Percentiles rank a stretch among this genome's conserved stretches.
These are phyloP conservation scores for Plasmodium gonderi DNA, from an alignment of 169 alveolate species.

Conservation along the genomic window DNA sequence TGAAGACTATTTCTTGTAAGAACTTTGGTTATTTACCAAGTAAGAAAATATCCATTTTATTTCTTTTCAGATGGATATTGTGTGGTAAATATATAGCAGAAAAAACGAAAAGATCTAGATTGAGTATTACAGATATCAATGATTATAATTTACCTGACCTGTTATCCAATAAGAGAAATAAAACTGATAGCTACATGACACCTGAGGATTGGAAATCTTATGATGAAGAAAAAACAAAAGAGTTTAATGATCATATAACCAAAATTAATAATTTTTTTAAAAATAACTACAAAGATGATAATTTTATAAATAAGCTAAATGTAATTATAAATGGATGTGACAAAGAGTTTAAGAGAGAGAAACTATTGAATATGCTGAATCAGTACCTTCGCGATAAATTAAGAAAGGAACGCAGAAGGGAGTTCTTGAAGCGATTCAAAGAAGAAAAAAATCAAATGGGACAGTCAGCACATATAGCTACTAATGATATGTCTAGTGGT, in stretches of 20 bases:
- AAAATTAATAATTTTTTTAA: constrained; percentile 30
- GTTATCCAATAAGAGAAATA: constrained; percentile 5
- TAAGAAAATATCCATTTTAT: constrained; percentile 76
- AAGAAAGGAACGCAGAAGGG: neutral
- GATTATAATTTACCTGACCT: constrained; percentile 41
- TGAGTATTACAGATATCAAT: constrained; percentile 60
- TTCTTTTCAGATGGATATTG: constrained; percentile 78
- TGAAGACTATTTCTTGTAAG: constrained; percentile 80
- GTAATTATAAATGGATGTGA: constrained; percentile 23
- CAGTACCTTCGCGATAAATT: constrained; percentile 17
- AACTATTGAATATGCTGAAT: neutral
- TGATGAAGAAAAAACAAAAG: constrained; percentile 26
- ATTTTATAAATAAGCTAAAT: constrained; percentile 20
- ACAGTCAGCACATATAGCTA: too few species aligned
- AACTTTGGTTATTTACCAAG: constrained; percentile 77
- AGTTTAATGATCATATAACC: constrained; percentile 10
- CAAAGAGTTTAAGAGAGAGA: constrained; percentile 11
- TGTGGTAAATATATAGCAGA: constrained; percentile 78
- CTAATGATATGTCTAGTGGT: too few species aligned
- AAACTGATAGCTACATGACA: constrained; percentile 8
- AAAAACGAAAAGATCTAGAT: constrained; percentile 76
- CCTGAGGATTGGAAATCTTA: neutral
- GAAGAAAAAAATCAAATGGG: neutral
- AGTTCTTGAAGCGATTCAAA: neutral
- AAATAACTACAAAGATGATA: constrained; percentile 34